These are phyloP conservation scores for Citrus medica DNA, from an alignment of 345 rosid species.

Conservation along the genomic window DNA sequence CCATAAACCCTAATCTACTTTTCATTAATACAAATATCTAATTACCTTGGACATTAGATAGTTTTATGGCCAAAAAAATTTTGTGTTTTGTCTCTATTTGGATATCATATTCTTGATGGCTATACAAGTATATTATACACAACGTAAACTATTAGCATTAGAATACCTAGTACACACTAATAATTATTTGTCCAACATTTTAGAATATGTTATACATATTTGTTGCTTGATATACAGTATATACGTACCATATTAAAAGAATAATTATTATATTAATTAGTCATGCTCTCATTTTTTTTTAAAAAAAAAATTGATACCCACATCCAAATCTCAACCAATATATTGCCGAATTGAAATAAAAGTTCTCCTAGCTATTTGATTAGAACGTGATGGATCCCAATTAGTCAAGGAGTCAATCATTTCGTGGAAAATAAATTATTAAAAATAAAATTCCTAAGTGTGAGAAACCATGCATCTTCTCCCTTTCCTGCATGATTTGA, in stretches of 20 bases:
- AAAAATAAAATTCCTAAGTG: neutral
- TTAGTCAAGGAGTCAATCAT: neutral
- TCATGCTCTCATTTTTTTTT: neutral
- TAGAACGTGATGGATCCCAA: neutral
- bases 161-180: too few relatives aligned
- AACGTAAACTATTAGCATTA: too few relatives aligned
- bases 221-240: neutral
- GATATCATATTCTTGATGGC: too few relatives aligned
- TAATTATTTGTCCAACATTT: too few relatives aligned
- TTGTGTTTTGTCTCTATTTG: too few relatives aligned
- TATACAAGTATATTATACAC: too few relatives aligned
- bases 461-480: neutral
- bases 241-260: neutral
- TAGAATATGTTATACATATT: too few relatives aligned
- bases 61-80: too few relatives aligned
- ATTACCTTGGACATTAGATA: too few relatives aligned
- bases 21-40: too few relatives aligned
- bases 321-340: neutral
- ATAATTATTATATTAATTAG: neutral
- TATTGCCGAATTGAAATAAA: neutral
- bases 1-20: too few relatives aligned
- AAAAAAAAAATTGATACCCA: neutral
- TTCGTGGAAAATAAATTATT: neutral
- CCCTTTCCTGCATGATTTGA: neutral
- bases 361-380: neutral